These are phyloP conservation scores for Ciborinia camelliae DNA, from an alignment of 2,329 filamentous ascomycete genomes.

Conservation along the genomic window DNA sequence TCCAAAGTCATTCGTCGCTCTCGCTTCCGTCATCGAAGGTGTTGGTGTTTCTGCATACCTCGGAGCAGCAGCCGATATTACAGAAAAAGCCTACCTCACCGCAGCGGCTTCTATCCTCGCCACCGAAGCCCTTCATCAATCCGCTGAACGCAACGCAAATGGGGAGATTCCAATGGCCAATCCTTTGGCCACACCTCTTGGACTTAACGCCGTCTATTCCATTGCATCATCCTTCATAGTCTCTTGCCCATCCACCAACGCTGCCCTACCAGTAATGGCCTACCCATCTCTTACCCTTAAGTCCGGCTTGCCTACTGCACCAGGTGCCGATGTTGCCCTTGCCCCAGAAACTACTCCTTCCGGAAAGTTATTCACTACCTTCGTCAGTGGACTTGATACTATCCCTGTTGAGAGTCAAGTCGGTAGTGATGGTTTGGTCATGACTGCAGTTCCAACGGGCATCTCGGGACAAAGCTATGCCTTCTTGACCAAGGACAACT, in stretches of 20 bases:
- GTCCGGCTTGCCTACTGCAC: slow-evolving; percentile 26
- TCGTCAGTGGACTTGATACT: slow-evolving; percentile 34
- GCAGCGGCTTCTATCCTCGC: slow-evolving; percentile 63
- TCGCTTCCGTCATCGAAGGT: slow-evolving; percentile 53
- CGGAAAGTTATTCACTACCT: slow-evolving; percentile 39
- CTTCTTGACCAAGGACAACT: slow-evolving; percentile 41
- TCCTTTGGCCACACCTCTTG: slow-evolving; percentile 58
- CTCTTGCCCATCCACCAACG: slow-evolving; percentile 53
- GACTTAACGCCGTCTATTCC: slow-evolving; percentile 58
- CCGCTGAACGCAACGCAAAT: slow-evolving; percentile 53
- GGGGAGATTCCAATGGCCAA: slow-evolving; percentile 53
- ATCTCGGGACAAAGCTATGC: slow-evolving; percentile 42
- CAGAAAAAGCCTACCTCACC: slow-evolving; percentile 56
- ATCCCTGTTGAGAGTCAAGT: slow-evolving; percentile 37
- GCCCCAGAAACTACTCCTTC: slow-evolving; percentile 29
- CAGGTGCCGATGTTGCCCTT: slow-evolving; percentile 31
- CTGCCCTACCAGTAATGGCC: slow-evolving; percentile 55
- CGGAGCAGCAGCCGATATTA: slow-evolving; percentile 57
- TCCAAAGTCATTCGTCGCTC: slow-evolving; percentile 50
- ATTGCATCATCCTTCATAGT: slow-evolving; percentile 61
- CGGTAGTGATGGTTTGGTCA: slow-evolving; percentile 33
- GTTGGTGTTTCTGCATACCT: slow-evolving; percentile 60
- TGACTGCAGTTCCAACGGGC: slow-evolving; percentile 35
- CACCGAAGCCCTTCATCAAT: slow-evolving; percentile 63
- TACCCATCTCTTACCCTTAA: slow-evolving; percentile 49